phyloP scores from a whole-genome alignment of 192 early-diverging fungal species.

The Mortierella alpina region DNA sequence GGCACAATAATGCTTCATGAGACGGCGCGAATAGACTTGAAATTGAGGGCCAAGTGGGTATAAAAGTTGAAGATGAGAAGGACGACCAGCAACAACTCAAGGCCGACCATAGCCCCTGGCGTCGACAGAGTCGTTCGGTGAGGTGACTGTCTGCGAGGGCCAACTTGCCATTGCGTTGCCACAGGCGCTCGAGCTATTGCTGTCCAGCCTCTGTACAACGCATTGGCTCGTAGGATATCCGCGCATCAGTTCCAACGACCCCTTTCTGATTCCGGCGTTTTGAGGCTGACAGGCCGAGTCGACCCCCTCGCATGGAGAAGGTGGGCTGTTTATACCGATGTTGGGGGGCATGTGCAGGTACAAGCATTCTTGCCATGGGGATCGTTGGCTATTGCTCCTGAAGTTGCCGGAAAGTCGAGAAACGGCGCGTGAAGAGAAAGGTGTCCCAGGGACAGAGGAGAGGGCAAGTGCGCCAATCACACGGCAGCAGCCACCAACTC shows the following conservation, averaged over 20 bases:
- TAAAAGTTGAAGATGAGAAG: slow-evolving; percentile 53
- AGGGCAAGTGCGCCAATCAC: too few species aligned
- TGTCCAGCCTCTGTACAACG: slow-evolving; percentile 21
- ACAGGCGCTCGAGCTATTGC: slow-evolving; percentile 9
- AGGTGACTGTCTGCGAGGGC: slow-evolving; percentile 14
- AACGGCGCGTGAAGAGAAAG: too few species aligned
- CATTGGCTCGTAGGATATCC: not conserved
- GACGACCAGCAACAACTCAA: slow-evolving; percentile 40
- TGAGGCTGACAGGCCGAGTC: too few species aligned
- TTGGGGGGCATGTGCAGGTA: too few species aligned
- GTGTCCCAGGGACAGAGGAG: too few species aligned
- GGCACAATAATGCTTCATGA: not conserved
- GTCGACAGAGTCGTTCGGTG: slow-evolving; percentile 23
- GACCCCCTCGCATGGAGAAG: too few species aligned
- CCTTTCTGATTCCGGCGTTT: too few species aligned
- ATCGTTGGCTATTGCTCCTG: too few species aligned
- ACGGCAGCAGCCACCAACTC: too few species aligned
- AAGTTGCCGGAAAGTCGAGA: too few species aligned
- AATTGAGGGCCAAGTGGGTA: slow-evolving; percentile 46
- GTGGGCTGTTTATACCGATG: too few species aligned
- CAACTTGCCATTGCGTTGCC: slow-evolving; percentile 6
- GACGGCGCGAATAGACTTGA: slow-evolving; percentile 41
- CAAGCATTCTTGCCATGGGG: too few species aligned
- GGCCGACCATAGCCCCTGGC: slow-evolving; percentile 49
- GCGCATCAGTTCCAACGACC: not conserved